Percentiles rank a stretch among this genome's conserved stretches.
Conservation (phyloP, 83 land plant genomes). For the Diphasiastrum complanatum region DNA sequence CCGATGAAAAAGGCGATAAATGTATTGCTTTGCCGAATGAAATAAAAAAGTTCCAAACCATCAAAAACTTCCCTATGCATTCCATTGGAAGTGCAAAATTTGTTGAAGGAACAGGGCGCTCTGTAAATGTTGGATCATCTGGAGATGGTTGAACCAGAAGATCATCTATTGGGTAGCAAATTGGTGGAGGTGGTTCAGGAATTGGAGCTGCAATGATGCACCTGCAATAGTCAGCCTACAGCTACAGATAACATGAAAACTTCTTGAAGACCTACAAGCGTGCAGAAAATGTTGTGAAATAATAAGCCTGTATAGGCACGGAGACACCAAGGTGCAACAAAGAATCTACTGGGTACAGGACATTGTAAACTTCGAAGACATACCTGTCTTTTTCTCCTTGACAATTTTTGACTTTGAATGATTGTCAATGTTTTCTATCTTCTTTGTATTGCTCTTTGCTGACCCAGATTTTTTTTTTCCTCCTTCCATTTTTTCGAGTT, state of each 20-base stretch:
- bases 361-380: no score
- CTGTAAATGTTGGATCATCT: constrained; percentile 53
- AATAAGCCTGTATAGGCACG: no score
- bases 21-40: constrained; percentile 57
- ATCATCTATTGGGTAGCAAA: constrained; percentile 96
- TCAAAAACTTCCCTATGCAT: constrained; percentile 69
- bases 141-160: constrained; percentile 50
- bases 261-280: no score
- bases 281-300: no score
- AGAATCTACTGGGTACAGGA: no score
- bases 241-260: constrained; percentile 3
- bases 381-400: no score
- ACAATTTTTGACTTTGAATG: no score
- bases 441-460: no score
- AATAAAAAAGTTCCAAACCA: constrained; percentile 87
- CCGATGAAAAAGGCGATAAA: constrained; percentile 67
- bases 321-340: no score
- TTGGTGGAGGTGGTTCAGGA: constrained; percentile 35
- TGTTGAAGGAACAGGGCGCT: constrained; percentile 58
- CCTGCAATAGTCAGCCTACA: background rate
- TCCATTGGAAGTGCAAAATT: constrained; percentile 73
- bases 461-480: no score
- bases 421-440: no score
- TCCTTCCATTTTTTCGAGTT: no score
- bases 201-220: background rate